Evolutionary conservation across 805 yeast species (phyloP).

Genomic region (Candida nemodendra): DNA sequence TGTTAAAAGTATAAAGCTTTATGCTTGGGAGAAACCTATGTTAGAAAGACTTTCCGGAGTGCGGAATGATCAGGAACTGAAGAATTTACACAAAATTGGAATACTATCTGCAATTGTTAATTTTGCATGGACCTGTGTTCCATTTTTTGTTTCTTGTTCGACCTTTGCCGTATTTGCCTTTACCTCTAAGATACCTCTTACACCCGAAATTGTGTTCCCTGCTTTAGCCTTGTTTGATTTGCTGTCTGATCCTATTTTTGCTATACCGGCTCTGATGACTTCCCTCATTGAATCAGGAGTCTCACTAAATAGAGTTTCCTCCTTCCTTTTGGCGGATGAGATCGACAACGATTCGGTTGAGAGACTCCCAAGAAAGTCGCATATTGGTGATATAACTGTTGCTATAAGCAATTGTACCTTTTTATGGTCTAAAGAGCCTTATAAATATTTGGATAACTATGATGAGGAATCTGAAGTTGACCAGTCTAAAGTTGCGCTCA

Average conservation of each 20-base stretch:
- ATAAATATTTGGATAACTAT: constrained; percentile 19
- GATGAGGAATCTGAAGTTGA: constrained; percentile 44
- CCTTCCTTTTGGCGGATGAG: constrained; percentile 45
- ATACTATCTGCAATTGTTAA: constrained; percentile 43
- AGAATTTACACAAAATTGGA: constrained; percentile 49
- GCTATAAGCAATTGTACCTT: constrained; percentile 51
- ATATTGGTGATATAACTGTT: constrained; percentile 37
- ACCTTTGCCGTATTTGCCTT: constrained; percentile 55
- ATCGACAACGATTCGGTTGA: constrained; percentile 37
- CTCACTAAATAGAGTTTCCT: constrained; percentile 51
- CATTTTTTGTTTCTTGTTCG: constrained; percentile 61
- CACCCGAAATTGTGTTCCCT: constrained; percentile 70
- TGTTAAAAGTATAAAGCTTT: constrained; percentile 63
- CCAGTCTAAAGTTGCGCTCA: constrained; percentile 42
- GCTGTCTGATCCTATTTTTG: constrained; percentile 56
- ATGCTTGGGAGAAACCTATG: constrained; percentile 72
- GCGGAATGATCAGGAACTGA: constrained; percentile 59
- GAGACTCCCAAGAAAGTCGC: constrained; percentile 20
- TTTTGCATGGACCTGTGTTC: constrained; percentile 64
- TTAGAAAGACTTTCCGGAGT: constrained; percentile 46
- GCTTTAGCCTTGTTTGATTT: constrained; percentile 60
- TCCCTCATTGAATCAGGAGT: constrained; percentile 58
- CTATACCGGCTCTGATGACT: constrained; percentile 57
- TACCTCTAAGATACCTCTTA: constrained; percentile 46
- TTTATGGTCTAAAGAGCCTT: constrained; percentile 40